Evolutionary conservation across 2,329 filamentous ascomycete genomes (phyloP), one percentile per base, ranked within the genome.

Genomic region (Verruconis gallopava): DNA sequence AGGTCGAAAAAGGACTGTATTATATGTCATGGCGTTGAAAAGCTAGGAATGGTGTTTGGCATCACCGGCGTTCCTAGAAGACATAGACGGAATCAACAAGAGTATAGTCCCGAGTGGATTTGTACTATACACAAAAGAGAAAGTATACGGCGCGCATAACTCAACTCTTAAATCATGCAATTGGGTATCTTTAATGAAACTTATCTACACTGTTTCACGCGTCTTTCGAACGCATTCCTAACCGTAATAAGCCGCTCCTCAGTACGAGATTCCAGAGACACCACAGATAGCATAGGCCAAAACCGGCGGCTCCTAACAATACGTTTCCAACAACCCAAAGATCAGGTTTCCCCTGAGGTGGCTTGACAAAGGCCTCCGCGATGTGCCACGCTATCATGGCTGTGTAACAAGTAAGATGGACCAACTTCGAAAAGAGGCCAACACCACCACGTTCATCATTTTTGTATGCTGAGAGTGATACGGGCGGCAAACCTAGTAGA

Each of bases 301-400:
- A 98, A 0, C 85, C 91, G 3, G 75, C 79, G 17, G 84, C 84
- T 5, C 91, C 91, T 17, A 96, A 63, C 14, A 85, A 77, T 5
- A 91, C 86, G 54, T 98, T 98, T 11, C 78, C 72, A 2, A 98
- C 88, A 3, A 93, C 79, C 89, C 89, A 98, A 1, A 98, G 65
- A 63, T 98, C 91, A 1, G 91, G 91, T 62, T 93, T 95, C 44
- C 72, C 69, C 0, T 65, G 51, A 3, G 89, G 88, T 12, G 88
- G 78, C 6, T 60, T 47, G 1, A 86, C 62, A 46, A 77, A 77
- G 1, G 72, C 72, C 50, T 94, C 85, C 1, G 77, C 64, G 11
- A 84, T 60, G 59, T 98, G 91, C 85, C 91, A 95, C 12, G 61
- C 69, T 12, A 76, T 66, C 79, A 95, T 94, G 21, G 68, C 69